Evolutionary conservation across 495 filamentous ascomycete genomes (phyloP).

Genomic region (Stereocaulon alpinum): DNA sequence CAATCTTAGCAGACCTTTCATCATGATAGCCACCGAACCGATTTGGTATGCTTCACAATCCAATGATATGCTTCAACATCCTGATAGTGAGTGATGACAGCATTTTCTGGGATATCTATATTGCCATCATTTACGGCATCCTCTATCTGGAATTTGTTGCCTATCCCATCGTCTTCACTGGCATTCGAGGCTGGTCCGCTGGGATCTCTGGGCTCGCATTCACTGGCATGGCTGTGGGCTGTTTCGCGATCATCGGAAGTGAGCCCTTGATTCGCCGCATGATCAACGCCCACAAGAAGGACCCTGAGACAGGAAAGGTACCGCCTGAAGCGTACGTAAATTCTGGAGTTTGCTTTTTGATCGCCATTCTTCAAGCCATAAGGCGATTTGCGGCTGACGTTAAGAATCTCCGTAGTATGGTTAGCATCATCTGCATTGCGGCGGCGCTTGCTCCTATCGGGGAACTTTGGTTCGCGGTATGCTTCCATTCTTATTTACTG

Average conservation of each 20-base stretch:
- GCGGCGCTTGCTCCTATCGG: slow-evolving; percentile 58
- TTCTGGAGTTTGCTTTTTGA: too few species aligned
- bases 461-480: slow-evolving; percentile 57
- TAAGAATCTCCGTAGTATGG: slow-evolving; percentile 17
- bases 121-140: slow-evolving; percentile 56
- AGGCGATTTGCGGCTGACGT: too few species aligned
- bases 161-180: slow-evolving; percentile 65
- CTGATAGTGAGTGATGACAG: slow-evolving; percentile 22
- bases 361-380: too few species aligned
- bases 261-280: slow-evolving; percentile 65
- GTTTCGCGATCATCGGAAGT: slow-evolving; percentile 49
- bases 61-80: neutral
- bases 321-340: slow-evolving; percentile 50
- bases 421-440: slow-evolving; percentile 60
- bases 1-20: slow-evolving; percentile 66
- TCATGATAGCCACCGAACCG: slow-evolving; percentile 70
- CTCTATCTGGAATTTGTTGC: slow-evolving; percentile 55
- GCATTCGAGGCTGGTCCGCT: slow-evolving; percentile 60
- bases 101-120: slow-evolving; percentile 69
- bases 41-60: slow-evolving; percentile 46
- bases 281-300: slow-evolving; percentile 57
- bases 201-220: slow-evolving; percentile 64
- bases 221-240: slow-evolving; percentile 64
- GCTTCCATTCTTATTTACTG: too few species aligned
- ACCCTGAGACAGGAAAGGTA: slow-evolving; percentile 56